phyloP scores from a whole-genome alignment of 768 basidiomycete species.

The Hygrophorus pudorinus region DNA sequence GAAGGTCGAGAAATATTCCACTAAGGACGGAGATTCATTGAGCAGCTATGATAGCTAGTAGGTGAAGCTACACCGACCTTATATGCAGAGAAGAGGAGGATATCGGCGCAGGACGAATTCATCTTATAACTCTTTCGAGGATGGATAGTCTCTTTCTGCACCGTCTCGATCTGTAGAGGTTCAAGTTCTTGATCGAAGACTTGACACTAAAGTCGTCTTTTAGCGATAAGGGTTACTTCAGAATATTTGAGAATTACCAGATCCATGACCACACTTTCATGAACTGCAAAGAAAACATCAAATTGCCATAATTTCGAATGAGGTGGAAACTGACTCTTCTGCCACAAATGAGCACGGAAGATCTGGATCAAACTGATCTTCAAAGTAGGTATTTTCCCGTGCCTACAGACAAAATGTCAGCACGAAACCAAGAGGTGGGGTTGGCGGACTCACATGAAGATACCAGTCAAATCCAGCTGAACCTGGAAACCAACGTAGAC shows the following conservation, averaged over 20 bases:
- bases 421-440: background rate
- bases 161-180: constrained; percentile 96
- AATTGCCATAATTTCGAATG: constrained; percentile 13
- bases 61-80: constrained; percentile 37
- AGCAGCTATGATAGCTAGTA: background rate
- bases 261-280: constrained; percentile 91
- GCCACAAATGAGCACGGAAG: constrained; percentile 99
- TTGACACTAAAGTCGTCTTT: constrained; percentile 53
- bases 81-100: constrained; percentile 91
- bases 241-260: constrained; percentile 33
- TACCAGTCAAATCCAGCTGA: constrained; percentile 94
- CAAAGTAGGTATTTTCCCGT: constrained; percentile 95
- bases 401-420: constrained; percentile 35
- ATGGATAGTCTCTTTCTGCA: constrained; percentile 99
- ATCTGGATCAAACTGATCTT: constrained; percentile 99
- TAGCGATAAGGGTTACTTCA: background rate
- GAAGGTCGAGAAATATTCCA: constrained; percentile 98
- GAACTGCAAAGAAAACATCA: constrained; percentile 36
- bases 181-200: constrained; percentile 99
- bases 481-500: constrained; percentile 99
- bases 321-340: constrained; percentile 71
- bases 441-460: constrained; percentile 59
- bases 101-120: constrained; percentile 99
- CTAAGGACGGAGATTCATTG: constrained; percentile 24
- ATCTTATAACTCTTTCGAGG: constrained; percentile 99